A percentile compares a stretch with the other conserved stretches of the same genome.
These are phyloP conservation scores for Fusarium ramigenum DNA, from an alignment of 2,329 filamentous ascomycete genomes.

Conservation along the genomic window DNA sequence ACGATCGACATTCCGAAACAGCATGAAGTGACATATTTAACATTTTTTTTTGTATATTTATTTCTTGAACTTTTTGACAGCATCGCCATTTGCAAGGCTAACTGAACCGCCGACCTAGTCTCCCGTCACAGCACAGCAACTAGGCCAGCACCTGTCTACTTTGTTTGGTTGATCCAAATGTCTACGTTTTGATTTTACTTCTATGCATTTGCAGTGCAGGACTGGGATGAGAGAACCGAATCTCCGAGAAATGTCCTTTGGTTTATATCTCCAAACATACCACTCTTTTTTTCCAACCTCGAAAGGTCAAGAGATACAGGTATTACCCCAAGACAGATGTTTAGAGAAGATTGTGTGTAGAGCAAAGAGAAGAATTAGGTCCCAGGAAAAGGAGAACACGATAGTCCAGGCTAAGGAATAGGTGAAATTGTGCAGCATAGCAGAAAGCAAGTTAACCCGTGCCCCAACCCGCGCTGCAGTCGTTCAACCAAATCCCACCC, in stretches of 20 bases:
- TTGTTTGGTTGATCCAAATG: constrained; percentile 22
- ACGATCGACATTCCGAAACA: not conserved
- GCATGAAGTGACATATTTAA: not conserved
- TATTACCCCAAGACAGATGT: constrained; percentile 22
- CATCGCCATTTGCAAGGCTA: constrained; percentile 33
- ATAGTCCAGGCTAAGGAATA: constrained; percentile 33
- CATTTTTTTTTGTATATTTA: not conserved
- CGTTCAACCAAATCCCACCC: constrained; percentile 36
- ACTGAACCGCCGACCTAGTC: constrained; percentile 10
- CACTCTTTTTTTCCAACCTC: constrained; percentile 14
- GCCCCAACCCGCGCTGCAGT: constrained; percentile 41
- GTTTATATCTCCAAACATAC: constrained; percentile 22
- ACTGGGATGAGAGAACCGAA: constrained; percentile 11
- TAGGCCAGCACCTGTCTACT: constrained; percentile 30
- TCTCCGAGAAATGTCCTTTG: constrained; percentile 24
- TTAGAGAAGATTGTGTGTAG: constrained; percentile 36
- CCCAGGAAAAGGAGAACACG: constrained; percentile 15
- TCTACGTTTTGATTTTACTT: constrained; percentile 37
- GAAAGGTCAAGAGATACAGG: constrained; percentile 1
- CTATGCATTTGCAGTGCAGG: constrained; percentile 16
- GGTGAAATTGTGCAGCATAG: constrained; percentile 44
- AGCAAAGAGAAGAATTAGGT: constrained; percentile 35
- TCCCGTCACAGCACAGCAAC: constrained; percentile 13
- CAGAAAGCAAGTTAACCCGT: constrained; percentile 44
- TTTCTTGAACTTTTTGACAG: constrained; percentile 20